Conservation (phyloP, 177 flowering plant genomes). For the Vitis hybrid region DNA sequence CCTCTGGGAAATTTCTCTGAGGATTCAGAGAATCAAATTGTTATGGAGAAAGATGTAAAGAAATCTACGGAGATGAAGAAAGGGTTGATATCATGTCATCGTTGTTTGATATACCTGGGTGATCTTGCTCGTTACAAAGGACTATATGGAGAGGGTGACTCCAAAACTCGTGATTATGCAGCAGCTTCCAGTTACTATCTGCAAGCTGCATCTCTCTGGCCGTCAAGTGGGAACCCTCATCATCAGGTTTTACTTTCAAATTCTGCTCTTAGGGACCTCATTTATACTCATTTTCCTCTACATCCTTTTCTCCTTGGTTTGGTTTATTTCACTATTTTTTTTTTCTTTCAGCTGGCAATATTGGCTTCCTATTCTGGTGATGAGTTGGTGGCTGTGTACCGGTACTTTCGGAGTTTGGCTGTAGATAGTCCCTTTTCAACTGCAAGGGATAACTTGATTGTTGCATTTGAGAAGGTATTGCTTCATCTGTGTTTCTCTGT, state of each 20-base stretch:
- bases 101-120: conserved; percentile 93
- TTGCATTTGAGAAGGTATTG: conserved; percentile 95
- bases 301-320: neutral
- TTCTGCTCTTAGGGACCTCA: too few species aligned
- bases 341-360: conserved; percentile 81
- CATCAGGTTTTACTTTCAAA: conserved; percentile 66
- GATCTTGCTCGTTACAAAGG: conserved; percentile 95
- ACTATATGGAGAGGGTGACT: conserved; percentile 80
- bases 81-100: conserved; percentile 87
- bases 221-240: conserved; percentile 94
- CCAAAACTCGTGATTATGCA: conserved; percentile 71
- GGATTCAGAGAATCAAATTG: conserved; percentile 51
- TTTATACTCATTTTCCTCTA: too few species aligned
- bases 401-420: conserved; percentile 89
- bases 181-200: conserved; percentile 92
- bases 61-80: conserved; percentile 69
- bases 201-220: conserved; percentile 86
- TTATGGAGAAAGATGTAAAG: conserved; percentile 57
- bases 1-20: conserved; percentile 81
- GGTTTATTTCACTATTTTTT: neutral
- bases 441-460: conserved; percentile 89
- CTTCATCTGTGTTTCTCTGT: neutral
- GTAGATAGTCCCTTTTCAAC: conserved; percentile 87
- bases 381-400: conserved; percentile 75
- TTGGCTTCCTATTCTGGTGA: conserved; percentile 84